These are phyloP conservation scores for Lactarius evosmus DNA, from an alignment of 768 basidiomycete genomes.

Conservation along the genomic window DNA sequence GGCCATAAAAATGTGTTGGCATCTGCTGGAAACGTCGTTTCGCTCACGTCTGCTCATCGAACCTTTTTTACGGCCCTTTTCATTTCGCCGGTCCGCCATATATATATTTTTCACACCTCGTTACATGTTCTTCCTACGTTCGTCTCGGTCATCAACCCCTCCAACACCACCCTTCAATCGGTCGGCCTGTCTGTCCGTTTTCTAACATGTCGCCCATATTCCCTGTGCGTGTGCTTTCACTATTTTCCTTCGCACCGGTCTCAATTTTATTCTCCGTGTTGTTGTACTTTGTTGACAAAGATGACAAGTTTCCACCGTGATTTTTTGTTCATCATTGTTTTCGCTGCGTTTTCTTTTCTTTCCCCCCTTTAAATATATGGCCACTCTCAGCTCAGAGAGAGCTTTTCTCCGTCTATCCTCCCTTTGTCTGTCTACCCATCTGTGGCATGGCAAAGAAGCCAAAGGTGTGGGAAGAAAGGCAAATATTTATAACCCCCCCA, in stretches of 20 bases:
- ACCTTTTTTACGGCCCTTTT: conserved; percentile 8
- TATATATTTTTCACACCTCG: not conserved
- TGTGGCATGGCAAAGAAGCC: not conserved
- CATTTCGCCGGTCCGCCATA: not conserved
- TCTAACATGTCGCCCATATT: conserved; percentile 8
- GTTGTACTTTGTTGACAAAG: not conserved
- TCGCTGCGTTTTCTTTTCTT: not conserved
- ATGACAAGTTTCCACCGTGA: not conserved
- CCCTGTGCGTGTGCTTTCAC: not conserved
- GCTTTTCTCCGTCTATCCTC: not conserved
- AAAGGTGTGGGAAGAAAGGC: not conserved
- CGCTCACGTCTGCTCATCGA: not conserved
- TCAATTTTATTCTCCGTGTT: not conserved
- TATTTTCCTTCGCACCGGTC: conserved; percentile 8
- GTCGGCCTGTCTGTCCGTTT: not conserved
- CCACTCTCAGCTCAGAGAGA: not conserved
- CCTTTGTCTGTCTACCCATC: conserved; percentile 2
- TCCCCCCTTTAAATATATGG: not conserved
- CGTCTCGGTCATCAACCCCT: conserved; percentile 1
- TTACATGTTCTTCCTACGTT: not conserved
- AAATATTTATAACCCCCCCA: not conserved
- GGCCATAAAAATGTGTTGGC: conserved; percentile 16
- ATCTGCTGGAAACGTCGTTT: not conserved
- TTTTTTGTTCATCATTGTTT: not conserved
- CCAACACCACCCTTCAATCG: not conserved